phyloP scores from a whole-genome alignment of 139 green algal genomes.

The Chlamydomonas incerta region DNA sequence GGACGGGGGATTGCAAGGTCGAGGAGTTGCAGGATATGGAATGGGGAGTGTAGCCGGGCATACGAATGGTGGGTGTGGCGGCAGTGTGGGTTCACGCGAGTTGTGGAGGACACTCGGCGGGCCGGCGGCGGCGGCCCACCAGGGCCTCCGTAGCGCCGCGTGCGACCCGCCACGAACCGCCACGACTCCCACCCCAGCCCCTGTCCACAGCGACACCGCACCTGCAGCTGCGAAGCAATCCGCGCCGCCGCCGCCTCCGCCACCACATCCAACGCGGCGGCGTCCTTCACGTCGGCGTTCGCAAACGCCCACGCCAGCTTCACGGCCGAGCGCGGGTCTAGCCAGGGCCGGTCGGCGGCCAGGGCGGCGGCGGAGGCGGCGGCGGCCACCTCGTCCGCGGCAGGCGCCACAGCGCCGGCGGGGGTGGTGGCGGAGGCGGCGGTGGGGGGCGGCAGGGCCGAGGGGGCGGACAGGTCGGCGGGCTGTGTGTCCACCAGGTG shows the following conservation, averaged over 20 bases:
- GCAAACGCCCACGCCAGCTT: slow-evolving; percentile 39
- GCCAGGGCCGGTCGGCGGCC: slow-evolving; percentile 19
- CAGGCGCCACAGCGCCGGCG: neutral
- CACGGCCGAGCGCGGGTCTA: slow-evolving; percentile 24
- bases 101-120: too few species aligned
- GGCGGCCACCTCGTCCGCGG: slow-evolving; percentile 21
- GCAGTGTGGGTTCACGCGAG: too few species aligned
- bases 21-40: too few species aligned
- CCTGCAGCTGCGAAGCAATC: slow-evolving; percentile 13
- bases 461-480: neutral
- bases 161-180: too few species aligned
- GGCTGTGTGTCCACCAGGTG: slow-evolving; percentile 13
- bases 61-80: too few species aligned
- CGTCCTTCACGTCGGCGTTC: neutral
- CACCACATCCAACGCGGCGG: slow-evolving; percentile 4
- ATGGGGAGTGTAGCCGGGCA: too few species aligned
- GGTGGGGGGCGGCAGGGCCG: neutral
- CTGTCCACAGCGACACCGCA: neutral
- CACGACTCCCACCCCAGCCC: neutral
- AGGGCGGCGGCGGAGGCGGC: neutral
- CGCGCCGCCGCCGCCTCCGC: slow-evolving; percentile 2
- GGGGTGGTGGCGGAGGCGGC: neutral
- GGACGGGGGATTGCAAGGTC: too few species aligned
- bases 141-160: too few species aligned
- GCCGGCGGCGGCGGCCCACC: too few species aligned